Conservation (phyloP, 345 rosid genomes). For the Jatropha curcas region DNA sequence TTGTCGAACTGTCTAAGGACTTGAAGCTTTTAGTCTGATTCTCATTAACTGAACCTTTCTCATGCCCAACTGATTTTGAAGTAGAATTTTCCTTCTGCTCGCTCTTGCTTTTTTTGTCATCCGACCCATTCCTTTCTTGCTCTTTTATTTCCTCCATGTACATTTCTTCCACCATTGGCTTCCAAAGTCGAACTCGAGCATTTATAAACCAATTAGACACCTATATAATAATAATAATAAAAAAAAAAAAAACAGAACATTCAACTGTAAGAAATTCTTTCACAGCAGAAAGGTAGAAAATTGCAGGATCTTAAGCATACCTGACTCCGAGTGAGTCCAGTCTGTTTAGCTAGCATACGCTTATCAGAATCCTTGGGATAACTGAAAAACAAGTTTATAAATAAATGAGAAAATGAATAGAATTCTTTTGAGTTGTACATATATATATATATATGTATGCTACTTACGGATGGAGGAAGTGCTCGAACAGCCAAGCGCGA, state of each 20-base stretch:
- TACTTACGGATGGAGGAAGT: slow-evolving; percentile 96
- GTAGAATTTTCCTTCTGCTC: slow-evolving; percentile 59
- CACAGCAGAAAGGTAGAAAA: not conserved
- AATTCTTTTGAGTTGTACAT: too few relatives aligned
- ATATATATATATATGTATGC: too few relatives aligned
- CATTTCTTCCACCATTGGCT: slow-evolving; percentile 99
- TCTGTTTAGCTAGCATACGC: slow-evolving; percentile 88
- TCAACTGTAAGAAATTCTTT: not conserved
- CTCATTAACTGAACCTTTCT: slow-evolving; percentile 42
- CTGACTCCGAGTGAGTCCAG: slow-evolving; percentile 95
- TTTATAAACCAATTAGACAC: slow-evolving; percentile 99
- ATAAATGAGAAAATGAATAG: not conserved
- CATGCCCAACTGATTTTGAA: slow-evolving; percentile 57
- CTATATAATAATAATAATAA: slow-evolving; percentile 32
- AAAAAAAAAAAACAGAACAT: not conserved
- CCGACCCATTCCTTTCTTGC: slow-evolving; percentile 65
- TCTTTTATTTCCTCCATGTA: slow-evolving; percentile 84
- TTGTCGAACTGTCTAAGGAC: slow-evolving; percentile 33
- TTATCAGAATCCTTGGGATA: slow-evolving; percentile 98
- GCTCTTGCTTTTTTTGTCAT: slow-evolving; percentile 59
- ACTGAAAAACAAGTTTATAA: slow-evolving; percentile 38
- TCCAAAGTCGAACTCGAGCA: slow-evolving; percentile 98
- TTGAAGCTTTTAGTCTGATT: slow-evolving; percentile 35
- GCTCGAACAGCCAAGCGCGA: slow-evolving; percentile 98
- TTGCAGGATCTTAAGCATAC: slow-evolving; percentile 27